These are phyloP conservation scores for Aspergillus eucalypticola DNA, from an alignment of 2,329 filamentous ascomycete genomes.

Conservation along the genomic window DNA sequence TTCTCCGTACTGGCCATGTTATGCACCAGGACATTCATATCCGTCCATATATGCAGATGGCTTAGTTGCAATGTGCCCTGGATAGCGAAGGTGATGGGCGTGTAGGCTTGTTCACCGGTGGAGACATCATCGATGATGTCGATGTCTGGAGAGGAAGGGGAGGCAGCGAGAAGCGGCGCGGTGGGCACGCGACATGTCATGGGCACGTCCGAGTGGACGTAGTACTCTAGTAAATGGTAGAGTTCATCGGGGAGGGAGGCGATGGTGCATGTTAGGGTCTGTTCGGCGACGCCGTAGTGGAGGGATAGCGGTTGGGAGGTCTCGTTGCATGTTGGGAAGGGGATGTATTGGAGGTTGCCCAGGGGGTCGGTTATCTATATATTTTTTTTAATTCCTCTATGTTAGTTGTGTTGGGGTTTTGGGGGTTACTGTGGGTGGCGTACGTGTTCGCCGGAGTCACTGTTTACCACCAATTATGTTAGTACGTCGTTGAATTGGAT, in stretches of 20 bases:
- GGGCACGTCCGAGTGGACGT: conserved; percentile 94
- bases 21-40: conserved; percentile 86
- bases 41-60: conserved; percentile 86
- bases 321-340: conserved; percentile 88
- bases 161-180: conserved; percentile 56
- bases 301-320: conserved; percentile 80
- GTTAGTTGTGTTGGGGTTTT: conserved; percentile 7
- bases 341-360: conserved; percentile 86
- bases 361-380: conserved; percentile 68
- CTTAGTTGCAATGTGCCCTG: conserved; percentile 84
- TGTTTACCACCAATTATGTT: conserved; percentile 7
- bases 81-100: conserved; percentile 83
- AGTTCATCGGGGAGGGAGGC: conserved; percentile 54
- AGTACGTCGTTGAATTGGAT: neutral
- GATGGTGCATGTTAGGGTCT: conserved; percentile 61
- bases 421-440: neutral
- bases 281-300: conserved; percentile 68
- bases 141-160: conserved; percentile 29
- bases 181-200: conserved; percentile 86
- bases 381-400: neutral
- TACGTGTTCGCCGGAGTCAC: conserved; percentile 38
- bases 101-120: conserved; percentile 45
- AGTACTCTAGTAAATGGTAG: conserved; percentile 71
- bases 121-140: conserved; percentile 47
- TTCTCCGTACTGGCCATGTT: conserved; percentile 33